These are phyloP conservation scores for Hydnum rufescens DNA, from an alignment of 768 basidiomycete genomes.

Conservation along the genomic window DNA sequence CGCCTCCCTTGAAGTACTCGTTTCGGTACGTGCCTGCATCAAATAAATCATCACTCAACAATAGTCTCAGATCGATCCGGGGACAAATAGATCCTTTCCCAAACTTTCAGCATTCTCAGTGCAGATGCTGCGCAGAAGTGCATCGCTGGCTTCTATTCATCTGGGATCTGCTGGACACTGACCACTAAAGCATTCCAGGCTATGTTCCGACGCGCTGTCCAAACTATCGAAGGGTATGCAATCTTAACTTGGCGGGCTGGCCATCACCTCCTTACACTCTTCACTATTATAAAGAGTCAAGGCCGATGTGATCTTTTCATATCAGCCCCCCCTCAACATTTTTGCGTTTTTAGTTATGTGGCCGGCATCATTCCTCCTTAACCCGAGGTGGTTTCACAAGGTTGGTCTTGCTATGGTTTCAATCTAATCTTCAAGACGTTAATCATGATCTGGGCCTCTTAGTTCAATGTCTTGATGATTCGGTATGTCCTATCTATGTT, in stretches of 20 bases:
- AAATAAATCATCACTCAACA: too few species aligned
- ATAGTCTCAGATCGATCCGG: too few species aligned
- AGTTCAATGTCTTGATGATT: conserved; percentile 82
- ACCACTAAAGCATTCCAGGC: conserved; percentile 28
- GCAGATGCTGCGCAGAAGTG: conserved; percentile 89
- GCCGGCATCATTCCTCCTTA: conserved; percentile 68
- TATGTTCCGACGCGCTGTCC: conserved; percentile 87
- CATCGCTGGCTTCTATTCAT: conserved; percentile 5
- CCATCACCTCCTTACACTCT: not conserved
- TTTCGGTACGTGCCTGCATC: too few species aligned
- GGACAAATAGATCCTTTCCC: conserved; percentile 71
- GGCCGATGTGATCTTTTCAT: conserved; percentile 81
- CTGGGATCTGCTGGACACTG: not conserved
- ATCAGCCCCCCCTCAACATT: conserved; percentile 85
- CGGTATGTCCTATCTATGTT: too few species aligned
- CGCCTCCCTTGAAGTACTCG: too few species aligned
- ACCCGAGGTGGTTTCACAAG: conserved; percentile 96
- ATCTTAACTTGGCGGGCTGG: conserved; percentile 14
- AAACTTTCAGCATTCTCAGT: conserved; percentile 86
- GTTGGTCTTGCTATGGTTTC: conserved; percentile 21
- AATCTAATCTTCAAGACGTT: not conserved
- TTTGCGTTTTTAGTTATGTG: conserved; percentile 73
- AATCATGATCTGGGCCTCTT: not conserved
- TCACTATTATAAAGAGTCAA: conserved; percentile 41
- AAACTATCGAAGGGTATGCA: conserved; percentile 78